Percentiles rank a stretch among this genome's conserved stretches.
phyloP scores from a whole-genome alignment of 805 yeast genomes.

The Spathaspora arborariae region DNA sequence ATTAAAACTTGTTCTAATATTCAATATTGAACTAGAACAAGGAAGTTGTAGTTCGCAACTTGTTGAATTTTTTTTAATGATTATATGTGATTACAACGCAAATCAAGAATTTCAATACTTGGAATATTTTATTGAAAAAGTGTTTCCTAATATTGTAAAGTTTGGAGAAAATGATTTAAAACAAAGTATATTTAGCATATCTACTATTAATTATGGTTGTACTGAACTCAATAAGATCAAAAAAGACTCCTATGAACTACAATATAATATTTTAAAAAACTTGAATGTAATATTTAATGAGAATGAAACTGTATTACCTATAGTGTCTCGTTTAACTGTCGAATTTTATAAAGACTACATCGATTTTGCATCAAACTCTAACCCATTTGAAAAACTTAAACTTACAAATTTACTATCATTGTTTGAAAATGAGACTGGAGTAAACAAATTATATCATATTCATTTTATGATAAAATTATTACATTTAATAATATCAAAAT shows the following conservation, averaged over 20 bases:
- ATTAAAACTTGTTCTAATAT: constrained; percentile 15
- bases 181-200: neutral
- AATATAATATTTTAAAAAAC: constrained; percentile 15
- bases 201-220: neutral
- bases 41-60: neutral
- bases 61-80: neutral
- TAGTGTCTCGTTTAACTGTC: neutral
- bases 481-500: neutral
- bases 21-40: constrained; percentile 10
- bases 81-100: constrained; percentile 22
- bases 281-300: constrained; percentile 7
- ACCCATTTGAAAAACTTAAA: neutral
- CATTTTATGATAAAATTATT: constrained; percentile 3
- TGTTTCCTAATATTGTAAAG: constrained; percentile 10
- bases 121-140: constrained; percentile 13
- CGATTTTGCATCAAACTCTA: neutral
- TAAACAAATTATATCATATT: constrained; percentile 1
- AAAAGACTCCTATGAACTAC: constrained; percentile 16
- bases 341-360: neutral
- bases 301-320: neutral
- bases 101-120: constrained; percentile 15
- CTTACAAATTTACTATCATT: neutral
- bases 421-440: neutral
- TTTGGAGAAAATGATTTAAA: neutral
- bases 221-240: neutral